These are phyloP conservation scores for Sonneratia caseolaris DNA, from an alignment of 345 rosid genomes.

Conservation along the genomic window DNA sequence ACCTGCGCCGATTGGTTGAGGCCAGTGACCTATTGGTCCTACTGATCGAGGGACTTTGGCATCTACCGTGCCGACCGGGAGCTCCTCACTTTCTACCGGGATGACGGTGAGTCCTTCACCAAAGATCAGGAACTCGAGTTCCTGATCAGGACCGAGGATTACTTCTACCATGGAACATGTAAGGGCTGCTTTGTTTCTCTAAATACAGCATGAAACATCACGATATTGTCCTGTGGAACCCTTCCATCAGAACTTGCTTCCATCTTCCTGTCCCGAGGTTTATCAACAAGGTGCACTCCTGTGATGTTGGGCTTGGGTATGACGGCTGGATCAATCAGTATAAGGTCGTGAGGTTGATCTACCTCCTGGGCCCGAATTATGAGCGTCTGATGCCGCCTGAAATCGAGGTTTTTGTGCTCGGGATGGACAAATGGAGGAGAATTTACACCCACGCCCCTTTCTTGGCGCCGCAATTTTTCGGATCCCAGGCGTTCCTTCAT, in stretches of 20 bases:
- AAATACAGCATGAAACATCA: not conserved
- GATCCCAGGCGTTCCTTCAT: slow-evolving; percentile 12
- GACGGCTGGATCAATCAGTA: slow-evolving; percentile 13
- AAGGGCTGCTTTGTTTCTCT: slow-evolving; percentile 14
- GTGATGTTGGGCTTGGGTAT: slow-evolving; percentile 16
- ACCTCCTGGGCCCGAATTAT: not conserved
- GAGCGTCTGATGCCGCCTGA: not conserved
- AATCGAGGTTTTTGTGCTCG: slow-evolving; percentile 19
- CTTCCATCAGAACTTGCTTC: slow-evolving; percentile 7
- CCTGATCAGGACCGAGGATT: slow-evolving; percentile 8
- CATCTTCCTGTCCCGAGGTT: slow-evolving; percentile 1
- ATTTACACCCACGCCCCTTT: slow-evolving; percentile 8
- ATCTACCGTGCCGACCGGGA: not conserved
- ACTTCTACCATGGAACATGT: slow-evolving; percentile 8
- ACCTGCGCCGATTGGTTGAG: not conserved
- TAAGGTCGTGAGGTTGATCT: slow-evolving; percentile 25
- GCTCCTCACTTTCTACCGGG: slow-evolving; percentile 6
- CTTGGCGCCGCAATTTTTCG: slow-evolving; percentile 10
- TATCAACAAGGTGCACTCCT: not conserved
- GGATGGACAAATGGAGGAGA: slow-evolving; percentile 19
- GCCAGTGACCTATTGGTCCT: not conserved
- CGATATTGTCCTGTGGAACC: slow-evolving; percentile 15
- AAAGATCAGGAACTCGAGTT: slow-evolving; percentile 9
- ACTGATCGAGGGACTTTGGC: slow-evolving; percentile 5
- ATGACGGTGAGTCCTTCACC: not conserved